Base-by-base conservation (phyloP, 2,329 filamentous ascomycete species). In the Aspergillus oerlinghausenensis region DNA sequence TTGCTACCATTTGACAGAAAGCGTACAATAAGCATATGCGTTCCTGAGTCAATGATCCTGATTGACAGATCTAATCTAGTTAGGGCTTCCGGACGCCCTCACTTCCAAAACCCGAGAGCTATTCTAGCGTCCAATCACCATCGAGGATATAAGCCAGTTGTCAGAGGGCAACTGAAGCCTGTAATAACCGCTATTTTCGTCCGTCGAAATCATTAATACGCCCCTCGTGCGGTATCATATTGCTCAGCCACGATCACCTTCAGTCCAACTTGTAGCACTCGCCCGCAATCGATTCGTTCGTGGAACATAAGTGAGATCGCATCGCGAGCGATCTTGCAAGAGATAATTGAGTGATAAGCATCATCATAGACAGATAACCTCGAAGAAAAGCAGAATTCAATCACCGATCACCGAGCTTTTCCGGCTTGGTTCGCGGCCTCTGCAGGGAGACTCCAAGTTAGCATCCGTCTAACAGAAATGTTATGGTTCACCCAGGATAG, bases 341-440 rank as follows among this genome's bases (percentile, higher is more conserved):
- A 21, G 53, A 7, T 21, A 56, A 54, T 58, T 38, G 42, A 54
- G 47, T 52, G 49, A 43, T 48, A 54, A 56, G 38, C 25, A 54
- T 40, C 52, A 50, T 55, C 19, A 55, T 55, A 58, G 58, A 55
- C 56, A 60, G 54, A 61, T 61, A 51, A 56, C 59, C 56, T 60
- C 54, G 9, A 56, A 51, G 21, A 43, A 56, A 54, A 59, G 50
- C 62, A 56, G 54, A 55, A 45, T 51, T 25, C 25, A 55, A 58
- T 68, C 58, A 80, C 60, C 78, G 77, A 52, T 68, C 58, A 80
- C 60, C 78, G 77, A 52, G 73, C 76, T 63, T 81, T 81, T 51
- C 74, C 73, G 40, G 76, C 77, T 63, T 81, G 79, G 61, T 80
- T 78, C 49, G 78, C 76, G 52, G 79, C 79, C 65, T 81, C 79